Evolutionary conservation across 345 rosid species (phyloP).

Genomic region (Gossypium herbaceum): DNA sequence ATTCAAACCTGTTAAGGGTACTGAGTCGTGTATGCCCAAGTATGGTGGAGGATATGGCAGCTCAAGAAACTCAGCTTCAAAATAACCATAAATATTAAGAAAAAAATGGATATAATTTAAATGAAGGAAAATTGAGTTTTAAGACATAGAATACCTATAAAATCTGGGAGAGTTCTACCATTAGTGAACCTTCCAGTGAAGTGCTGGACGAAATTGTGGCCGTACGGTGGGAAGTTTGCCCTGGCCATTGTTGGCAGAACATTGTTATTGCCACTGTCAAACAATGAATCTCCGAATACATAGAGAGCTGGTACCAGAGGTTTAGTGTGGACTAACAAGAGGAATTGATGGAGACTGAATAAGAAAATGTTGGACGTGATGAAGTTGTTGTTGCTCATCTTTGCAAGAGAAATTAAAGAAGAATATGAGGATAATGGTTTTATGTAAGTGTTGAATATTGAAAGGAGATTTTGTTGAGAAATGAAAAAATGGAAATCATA

Average conservation of each 20-base stretch:
- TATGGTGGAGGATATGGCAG: conserved; percentile 45
- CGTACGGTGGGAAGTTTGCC: conserved; percentile 42
- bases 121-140: background rate
- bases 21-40: conserved; percentile 8
- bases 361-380: background rate
- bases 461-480: background rate
- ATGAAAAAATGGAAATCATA: no score
- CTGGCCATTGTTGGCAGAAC: conserved; percentile 31
- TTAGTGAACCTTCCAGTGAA: conserved; percentile 49
- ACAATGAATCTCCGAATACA: conserved; percentile 44
- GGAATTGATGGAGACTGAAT: background rate
- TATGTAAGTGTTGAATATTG: background rate
- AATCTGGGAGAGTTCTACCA: conserved; percentile 40
- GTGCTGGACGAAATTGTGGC: conserved; percentile 27
- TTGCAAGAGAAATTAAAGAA: background rate
- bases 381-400: background rate
- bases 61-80: conserved; percentile 41
- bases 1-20: conserved; percentile 31
- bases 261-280: conserved; percentile 55
- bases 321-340: background rate
- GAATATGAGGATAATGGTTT: background rate
- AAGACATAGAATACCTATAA: conserved; percentile 27
- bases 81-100: background rate
- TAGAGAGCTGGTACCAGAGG: conserved; percentile 34
- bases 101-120: background rate